phyloP scores from a whole-genome alignment of 1,284 basidiomycete species.

The Inonotus hispidus region DNA sequence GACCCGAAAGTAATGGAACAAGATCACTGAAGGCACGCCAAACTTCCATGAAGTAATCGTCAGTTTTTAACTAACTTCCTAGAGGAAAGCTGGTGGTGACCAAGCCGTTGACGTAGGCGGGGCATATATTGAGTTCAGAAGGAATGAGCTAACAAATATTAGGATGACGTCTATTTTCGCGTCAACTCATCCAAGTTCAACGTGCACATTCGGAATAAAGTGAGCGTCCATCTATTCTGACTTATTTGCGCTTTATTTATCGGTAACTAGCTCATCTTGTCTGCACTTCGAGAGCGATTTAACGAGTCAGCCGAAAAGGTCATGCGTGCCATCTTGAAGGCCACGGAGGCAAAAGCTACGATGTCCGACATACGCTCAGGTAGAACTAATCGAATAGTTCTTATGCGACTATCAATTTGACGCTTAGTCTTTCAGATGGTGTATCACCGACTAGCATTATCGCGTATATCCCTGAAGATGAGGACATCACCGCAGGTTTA shows the following conservation, averaged over 20 bases:
- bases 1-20: constrained; percentile 41
- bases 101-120: constrained; percentile 61
- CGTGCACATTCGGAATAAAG: constrained; percentile 84
- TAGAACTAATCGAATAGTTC: constrained; percentile 27
- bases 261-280: constrained; percentile 59
- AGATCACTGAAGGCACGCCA: constrained; percentile 47
- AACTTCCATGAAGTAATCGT: background rate
- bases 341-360: constrained; percentile 60
- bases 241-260: background rate
- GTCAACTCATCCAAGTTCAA: constrained; percentile 89
- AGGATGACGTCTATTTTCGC: constrained; percentile 75
- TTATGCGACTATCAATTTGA: constrained; percentile 12
- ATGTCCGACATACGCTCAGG: constrained; percentile 63
- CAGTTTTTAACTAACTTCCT: constrained; percentile 7
- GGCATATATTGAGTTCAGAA: background rate
- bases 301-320: constrained; percentile 71
- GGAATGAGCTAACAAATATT: background rate
- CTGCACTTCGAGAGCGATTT: constrained; percentile 71
- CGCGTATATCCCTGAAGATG: constrained; percentile 55
- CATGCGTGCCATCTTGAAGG: constrained; percentile 64
- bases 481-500: constrained; percentile 53
- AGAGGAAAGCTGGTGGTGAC: constrained; percentile 56
- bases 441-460: constrained; percentile 57
- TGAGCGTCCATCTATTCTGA: constrained; percentile 29
- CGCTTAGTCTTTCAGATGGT: constrained; percentile 40